Evolutionary conservation across 139 green algal genomes (phyloP).

Genomic region (Yamagishiella unicocca): DNA sequence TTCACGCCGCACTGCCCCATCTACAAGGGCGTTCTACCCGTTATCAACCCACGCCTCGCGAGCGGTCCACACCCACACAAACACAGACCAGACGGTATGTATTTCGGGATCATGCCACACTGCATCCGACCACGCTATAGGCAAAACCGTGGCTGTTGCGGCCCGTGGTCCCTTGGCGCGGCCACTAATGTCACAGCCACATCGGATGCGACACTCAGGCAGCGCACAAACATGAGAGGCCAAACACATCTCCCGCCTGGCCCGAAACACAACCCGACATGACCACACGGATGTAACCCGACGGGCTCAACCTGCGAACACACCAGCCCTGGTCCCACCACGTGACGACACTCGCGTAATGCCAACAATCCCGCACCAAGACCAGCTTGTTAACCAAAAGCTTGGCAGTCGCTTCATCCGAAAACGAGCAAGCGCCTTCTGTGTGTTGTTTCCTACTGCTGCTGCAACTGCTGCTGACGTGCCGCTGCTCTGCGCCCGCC

Average conservation of each 20-base stretch:
- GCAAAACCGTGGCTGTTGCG: not conserved
- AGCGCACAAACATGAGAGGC: not conserved
- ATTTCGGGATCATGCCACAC: not conserved
- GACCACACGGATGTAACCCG: no score
- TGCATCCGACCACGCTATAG: not conserved
- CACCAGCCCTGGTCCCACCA: no score
- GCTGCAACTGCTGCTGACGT: not conserved
- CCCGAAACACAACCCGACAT: no score
- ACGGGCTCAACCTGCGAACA: no score
- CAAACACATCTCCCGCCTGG: not conserved
- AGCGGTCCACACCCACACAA: no score
- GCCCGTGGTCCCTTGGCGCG: not conserved
- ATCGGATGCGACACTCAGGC: not conserved
- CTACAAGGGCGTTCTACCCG: no score
- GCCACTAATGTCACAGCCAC: not conserved
- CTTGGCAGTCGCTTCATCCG: not conserved
- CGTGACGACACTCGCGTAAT: not conserved
- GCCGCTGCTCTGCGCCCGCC: not conserved
- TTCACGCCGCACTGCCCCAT: no score
- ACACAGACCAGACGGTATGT: not conserved
- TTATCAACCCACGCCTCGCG: no score
- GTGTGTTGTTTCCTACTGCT: not conserved
- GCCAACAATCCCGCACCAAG: not conserved
- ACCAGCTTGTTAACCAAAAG: not conserved
- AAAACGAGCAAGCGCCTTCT: no score